Evolutionary conservation across 202 grass and related monocot genomes (phyloP).

Genomic region (Panicum virgatum): DNA sequence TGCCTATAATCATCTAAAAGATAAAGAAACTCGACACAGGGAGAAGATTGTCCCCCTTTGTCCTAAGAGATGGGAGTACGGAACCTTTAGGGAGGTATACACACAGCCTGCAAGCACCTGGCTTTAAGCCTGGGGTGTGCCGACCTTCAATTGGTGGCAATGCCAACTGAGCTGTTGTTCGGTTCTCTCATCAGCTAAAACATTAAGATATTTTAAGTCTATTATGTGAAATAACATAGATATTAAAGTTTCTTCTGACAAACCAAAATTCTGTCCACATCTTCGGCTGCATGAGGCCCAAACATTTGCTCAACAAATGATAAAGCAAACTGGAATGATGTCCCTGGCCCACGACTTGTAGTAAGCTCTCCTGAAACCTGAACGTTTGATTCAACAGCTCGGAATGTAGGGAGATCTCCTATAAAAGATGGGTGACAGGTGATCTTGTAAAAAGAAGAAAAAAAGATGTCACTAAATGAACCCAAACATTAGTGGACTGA

Average conservation of each 20-base stretch:
- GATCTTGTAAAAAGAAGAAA: constrained; percentile 54
- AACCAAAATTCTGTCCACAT: constrained; percentile 61
- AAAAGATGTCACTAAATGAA: constrained; percentile 21
- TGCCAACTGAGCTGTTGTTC: no score
- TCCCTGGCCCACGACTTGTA: constrained; percentile 87
- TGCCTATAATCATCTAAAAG: constrained; percentile 3
- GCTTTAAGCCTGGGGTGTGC: not conserved
- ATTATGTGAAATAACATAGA: not conserved
- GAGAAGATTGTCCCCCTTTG: not conserved
- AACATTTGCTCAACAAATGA: constrained; percentile 92
- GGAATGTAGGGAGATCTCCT: constrained; percentile 80
- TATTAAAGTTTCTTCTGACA: constrained; percentile 24
- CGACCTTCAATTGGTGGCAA: no score
- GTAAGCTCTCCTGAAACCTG: constrained; percentile 88
- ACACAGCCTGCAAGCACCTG: not conserved
- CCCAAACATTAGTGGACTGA: not conserved
- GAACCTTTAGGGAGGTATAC: not conserved
- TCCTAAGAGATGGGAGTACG: not conserved
- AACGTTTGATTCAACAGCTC: constrained; percentile 79
- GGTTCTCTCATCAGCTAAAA: not conserved
- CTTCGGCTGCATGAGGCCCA: constrained; percentile 57
- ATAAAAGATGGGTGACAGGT: constrained; percentile 93
- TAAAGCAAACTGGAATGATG: constrained; percentile 77
- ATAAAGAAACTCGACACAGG: not conserved
- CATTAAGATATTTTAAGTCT: not conserved